Base-by-base conservation (phyloP, 1,284 basidiomycete genomes). In the Ceratobasidium papillatum region DNA sequence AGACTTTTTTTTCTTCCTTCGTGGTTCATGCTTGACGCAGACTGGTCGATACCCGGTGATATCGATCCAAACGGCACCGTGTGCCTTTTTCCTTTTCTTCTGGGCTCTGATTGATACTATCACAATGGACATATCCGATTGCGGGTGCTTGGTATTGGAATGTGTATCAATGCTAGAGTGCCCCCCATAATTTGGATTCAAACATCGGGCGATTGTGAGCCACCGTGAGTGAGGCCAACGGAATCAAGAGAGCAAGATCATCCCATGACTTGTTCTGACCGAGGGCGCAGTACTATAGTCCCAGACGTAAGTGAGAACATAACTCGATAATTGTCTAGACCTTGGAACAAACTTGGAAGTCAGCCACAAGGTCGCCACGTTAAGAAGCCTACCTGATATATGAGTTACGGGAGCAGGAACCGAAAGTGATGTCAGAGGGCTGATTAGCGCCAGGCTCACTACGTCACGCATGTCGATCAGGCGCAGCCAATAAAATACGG, bases 71-170 rank as follows among this genome's bases (percentile, higher is more conserved):
- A 47, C 2, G 38, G 56, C 68, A 71, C 68, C 61, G 68, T 32
- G 68, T 71, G 68, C 30, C 25, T 63, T 25, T 61, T 58, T 27
- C 49, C n/a, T n/a, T 71, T 61, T 61, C 49, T 27, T 68, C 19
- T 22, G 47, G 32, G 30, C 25, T 38, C 52, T 43, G 65, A 27
- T 56, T 61, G 36, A 47, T 54, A 22, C 52, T 58, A 49, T 59
- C 34, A 52, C 68, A 59, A 59, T 71, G 66, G 66, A 69, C 66
- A 69, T 56, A 58, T 69, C 66, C 66, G 51, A 30, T 25, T 14
- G 36, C 27, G 66, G 66, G 52, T 69, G 66, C 51, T 43, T 27
- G 25, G 66, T 38, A 58, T 58, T 51, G 49, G 36, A 38, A 52
- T 52, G n/a, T 19, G 34, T 47, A 30, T 52, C 51, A 52, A 30